Evolutionary conservation across 2,329 filamentous ascomycete species (phyloP).

Genomic region (Ophiognomonia clavigignenti-juglandacearum): DNA sequence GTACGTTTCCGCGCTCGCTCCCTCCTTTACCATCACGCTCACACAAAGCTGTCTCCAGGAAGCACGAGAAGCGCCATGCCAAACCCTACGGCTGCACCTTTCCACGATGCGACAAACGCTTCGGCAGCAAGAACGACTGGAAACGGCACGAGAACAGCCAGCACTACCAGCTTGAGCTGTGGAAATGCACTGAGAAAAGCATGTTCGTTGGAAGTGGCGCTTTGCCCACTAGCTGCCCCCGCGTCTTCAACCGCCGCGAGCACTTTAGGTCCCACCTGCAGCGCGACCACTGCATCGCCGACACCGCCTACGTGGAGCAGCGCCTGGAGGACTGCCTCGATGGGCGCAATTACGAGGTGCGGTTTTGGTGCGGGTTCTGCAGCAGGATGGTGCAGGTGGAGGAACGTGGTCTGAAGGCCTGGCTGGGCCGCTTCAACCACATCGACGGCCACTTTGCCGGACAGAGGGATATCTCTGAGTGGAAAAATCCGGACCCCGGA

Average conservation of each 20-base stretch:
- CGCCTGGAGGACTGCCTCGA: conserved; percentile 53
- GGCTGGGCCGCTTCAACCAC: conserved; percentile 57
- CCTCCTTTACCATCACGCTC: conserved; percentile 17
- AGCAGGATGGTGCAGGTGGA: conserved; percentile 46
- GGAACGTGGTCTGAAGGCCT: conserved; percentile 44
- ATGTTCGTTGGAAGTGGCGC: conserved; percentile 10
- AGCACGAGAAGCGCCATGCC: conserved; percentile 77
- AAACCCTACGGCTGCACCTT: conserved; percentile 82
- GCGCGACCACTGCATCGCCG: conserved; percentile 38
- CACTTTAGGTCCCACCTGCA: conserved; percentile 59
- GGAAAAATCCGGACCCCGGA: conserved; percentile 39
- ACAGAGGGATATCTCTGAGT: conserved; percentile 48
- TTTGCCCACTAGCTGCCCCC: conserved; percentile 49
- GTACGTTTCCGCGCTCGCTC: conserved; percentile 31
- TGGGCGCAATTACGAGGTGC: conserved; percentile 57
- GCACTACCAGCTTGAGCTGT: conserved; percentile 67
- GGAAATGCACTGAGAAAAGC: conserved; percentile 55
- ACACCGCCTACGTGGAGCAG: conserved; percentile 29
- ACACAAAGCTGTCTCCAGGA: conserved; percentile 50
- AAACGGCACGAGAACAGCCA: conserved; percentile 83
- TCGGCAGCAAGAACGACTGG: conserved; percentile 94
- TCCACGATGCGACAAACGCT: conserved; percentile 61
- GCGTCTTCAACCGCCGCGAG: conserved; percentile 53
- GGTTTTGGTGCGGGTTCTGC: conserved; percentile 91
- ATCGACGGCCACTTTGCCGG: conserved; percentile 69